A percentile compares a stretch with the other conserved stretches of the same genome.
phyloP scores from a whole-genome alignment of 31 red algal genomes.

The Porphyra umbilicalis region DNA sequence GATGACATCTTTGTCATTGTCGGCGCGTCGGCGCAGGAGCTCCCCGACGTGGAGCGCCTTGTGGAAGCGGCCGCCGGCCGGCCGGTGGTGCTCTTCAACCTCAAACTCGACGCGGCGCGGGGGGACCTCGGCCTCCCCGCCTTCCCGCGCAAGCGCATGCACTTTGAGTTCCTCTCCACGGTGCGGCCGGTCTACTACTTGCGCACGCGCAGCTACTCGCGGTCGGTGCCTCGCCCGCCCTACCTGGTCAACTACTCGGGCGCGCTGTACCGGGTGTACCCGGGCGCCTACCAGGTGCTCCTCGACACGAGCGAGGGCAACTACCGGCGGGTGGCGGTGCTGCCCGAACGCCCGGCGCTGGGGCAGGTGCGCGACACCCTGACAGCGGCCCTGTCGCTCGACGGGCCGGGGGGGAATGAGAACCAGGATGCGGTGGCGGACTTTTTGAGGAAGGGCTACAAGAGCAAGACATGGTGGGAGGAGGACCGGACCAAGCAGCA shows the following conservation, averaged over 20 bases:
- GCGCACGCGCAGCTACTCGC: conserved; percentile 77
- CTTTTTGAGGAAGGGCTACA: conserved; percentile 67
- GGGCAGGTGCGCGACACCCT: conserved; percentile 61
- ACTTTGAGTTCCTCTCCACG: conserved; percentile 86
- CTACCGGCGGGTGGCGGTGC: conserved; percentile 36
- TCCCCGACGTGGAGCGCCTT: conserved; percentile 81
- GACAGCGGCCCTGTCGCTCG: conserved; percentile 47
- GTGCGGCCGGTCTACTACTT: conserved; percentile 86
- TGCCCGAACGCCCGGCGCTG: conserved; percentile 48
- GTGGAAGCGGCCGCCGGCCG: conserved; percentile 27
- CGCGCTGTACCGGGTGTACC: conserved; percentile 74
- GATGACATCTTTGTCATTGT: conserved; percentile 86
- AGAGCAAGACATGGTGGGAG: conserved; percentile 79
- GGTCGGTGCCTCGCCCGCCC: conserved; percentile 54
- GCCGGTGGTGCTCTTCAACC: conserved; percentile 91
- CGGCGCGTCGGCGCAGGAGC: conserved; percentile 75
- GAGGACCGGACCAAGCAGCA: conserved; percentile 43
- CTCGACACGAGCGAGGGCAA: conserved; percentile 54
- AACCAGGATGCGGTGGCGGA: neutral
- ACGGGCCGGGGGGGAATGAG: conserved; percentile 26
- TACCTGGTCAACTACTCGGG: conserved; percentile 90
- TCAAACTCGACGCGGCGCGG: conserved; percentile 76
- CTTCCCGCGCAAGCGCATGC: conserved; percentile 79
- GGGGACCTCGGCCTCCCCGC: conserved; percentile 89
- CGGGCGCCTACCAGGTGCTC: conserved; percentile 80